These are phyloP conservation scores for Verticillium tricorpus DNA, from an alignment of 2,329 filamentous ascomycete species.

Conservation along the genomic window DNA sequence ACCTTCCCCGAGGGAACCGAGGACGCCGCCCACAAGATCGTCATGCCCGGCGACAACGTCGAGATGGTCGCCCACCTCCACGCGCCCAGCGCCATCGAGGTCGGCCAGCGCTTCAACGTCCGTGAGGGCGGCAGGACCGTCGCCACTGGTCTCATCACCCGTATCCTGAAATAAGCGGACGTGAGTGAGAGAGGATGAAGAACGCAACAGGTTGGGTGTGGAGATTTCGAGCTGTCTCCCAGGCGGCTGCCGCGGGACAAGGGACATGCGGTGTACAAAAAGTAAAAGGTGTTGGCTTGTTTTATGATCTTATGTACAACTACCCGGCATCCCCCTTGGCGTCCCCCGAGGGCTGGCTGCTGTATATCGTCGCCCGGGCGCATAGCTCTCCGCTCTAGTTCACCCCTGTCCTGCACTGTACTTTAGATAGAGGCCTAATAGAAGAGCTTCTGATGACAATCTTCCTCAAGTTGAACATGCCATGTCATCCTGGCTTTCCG, in stretches of 20 bases:
- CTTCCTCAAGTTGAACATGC: no score
- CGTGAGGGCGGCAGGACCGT: constrained; percentile 93
- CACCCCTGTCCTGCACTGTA: constrained; percentile 32
- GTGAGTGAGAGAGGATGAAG: neutral
- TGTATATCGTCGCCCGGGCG: constrained; percentile 30
- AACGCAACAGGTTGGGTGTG: neutral
- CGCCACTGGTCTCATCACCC: constrained; percentile 77
- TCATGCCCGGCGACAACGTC: constrained; percentile 98
- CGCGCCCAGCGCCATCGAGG: constrained; percentile 81
- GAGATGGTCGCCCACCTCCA: constrained; percentile 91
- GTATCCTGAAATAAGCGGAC: constrained; percentile 56
- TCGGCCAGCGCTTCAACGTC: constrained; percentile 95
- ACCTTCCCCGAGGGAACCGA: constrained; percentile 82
- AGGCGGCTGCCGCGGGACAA: neutral
- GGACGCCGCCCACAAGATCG: constrained; percentile 69
- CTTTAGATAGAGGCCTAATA: constrained; percentile 24
- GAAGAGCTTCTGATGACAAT: constrained; percentile 1
- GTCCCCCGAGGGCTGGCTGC: constrained; percentile 9
- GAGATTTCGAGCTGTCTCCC: neutral
- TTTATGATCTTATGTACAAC: constrained; percentile 19
- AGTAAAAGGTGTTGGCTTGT: constrained; percentile 10
- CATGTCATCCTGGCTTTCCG: no score
- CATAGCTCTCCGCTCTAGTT: constrained; percentile 38
- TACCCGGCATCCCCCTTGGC: constrained; percentile 12
- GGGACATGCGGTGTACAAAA: constrained; percentile 8